Conservation (phyloP, 495 filamentous ascomycete genomes). For the Podospora bellae-mahoneyi region DNA sequence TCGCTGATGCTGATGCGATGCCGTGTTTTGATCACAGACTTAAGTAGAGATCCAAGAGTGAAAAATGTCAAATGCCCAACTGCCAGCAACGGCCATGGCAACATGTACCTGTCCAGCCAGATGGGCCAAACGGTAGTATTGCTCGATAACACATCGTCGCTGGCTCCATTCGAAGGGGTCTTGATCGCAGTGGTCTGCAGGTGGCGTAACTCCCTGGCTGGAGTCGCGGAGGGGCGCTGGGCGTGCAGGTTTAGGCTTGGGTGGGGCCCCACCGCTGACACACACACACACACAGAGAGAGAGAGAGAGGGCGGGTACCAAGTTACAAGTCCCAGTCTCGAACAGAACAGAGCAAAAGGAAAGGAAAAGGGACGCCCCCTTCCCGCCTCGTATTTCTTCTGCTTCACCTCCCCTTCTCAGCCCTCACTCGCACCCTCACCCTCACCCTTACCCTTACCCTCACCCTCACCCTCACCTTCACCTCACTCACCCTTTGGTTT, state of each 20-base stretch:
- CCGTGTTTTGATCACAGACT: constrained; percentile 8
- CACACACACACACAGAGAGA: not conserved
- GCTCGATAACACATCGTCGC: constrained; percentile 5
- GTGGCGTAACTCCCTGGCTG: constrained; percentile 6
- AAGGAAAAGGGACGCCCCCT: constrained; percentile 24
- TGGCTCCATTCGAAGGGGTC: constrained; percentile 24
- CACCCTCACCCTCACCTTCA: constrained; percentile 1
- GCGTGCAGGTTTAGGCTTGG: not conserved
- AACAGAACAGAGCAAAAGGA: not conserved
- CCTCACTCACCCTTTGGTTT: not conserved
- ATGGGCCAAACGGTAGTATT: constrained; percentile 8
- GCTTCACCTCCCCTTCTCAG: constrained; percentile 2
- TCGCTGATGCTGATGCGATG: constrained; percentile 9
- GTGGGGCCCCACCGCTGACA: constrained; percentile 9
- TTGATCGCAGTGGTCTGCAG: not conserved
- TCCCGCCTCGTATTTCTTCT: constrained; percentile 29
- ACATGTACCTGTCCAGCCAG: not conserved
- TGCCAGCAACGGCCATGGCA: not conserved
- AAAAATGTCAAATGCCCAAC: not conserved
- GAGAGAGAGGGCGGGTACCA: constrained; percentile 10
- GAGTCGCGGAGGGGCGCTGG: constrained; percentile 11
- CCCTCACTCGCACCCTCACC: not conserved
- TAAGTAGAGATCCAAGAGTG: not conserved
- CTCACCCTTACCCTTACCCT: not conserved
- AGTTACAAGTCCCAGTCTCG: constrained; percentile 2